These are phyloP conservation scores for Penicillium pulvis DNA, from an alignment of 495 filamentous ascomycete species.

Conservation along the genomic window DNA sequence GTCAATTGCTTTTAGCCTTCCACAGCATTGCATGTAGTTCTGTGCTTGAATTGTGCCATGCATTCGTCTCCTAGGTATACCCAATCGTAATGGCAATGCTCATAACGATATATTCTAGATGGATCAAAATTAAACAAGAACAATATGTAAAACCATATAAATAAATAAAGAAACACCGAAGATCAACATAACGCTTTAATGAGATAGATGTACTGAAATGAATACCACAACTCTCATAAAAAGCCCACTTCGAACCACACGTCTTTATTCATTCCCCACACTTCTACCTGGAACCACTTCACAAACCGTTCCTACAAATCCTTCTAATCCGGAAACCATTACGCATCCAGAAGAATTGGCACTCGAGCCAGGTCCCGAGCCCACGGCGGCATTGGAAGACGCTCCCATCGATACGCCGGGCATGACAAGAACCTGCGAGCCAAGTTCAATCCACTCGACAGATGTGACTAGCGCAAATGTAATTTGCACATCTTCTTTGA, in stretches of 20 bases:
- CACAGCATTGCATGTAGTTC: neutral
- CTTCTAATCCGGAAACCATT: slow-evolving; percentile 44
- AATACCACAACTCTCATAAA: neutral
- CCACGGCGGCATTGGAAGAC: slow-evolving; percentile 33
- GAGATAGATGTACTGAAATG: neutral
- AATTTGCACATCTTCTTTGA: slow-evolving; percentile 57
- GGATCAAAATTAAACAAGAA: neutral
- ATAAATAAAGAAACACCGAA: too few relatives aligned
- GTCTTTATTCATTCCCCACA: slow-evolving; percentile 11
- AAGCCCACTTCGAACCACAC: neutral
- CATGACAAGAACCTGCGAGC: slow-evolving; percentile 76
- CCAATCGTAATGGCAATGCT: neutral
- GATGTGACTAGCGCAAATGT: slow-evolving; percentile 73
- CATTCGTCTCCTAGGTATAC: neutral
- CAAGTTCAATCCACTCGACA: slow-evolving; percentile 84
- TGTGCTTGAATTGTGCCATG: neutral
- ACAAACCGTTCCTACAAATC: slow-evolving; percentile 49
- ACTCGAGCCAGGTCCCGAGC: slow-evolving; percentile 18
- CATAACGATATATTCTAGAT: neutral
- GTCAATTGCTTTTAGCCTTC: slow-evolving; percentile 14
- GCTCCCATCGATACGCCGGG: slow-evolving; percentile 53
- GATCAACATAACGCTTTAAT: neutral
- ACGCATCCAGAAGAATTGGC: neutral
- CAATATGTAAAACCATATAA: neutral
- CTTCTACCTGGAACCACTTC: slow-evolving; percentile 36